A percentile compares a stretch with the other conserved stretches of the same genome.
Conservation (phyloP, 306 rosid species). For the Quillaja saponaria region DNA sequence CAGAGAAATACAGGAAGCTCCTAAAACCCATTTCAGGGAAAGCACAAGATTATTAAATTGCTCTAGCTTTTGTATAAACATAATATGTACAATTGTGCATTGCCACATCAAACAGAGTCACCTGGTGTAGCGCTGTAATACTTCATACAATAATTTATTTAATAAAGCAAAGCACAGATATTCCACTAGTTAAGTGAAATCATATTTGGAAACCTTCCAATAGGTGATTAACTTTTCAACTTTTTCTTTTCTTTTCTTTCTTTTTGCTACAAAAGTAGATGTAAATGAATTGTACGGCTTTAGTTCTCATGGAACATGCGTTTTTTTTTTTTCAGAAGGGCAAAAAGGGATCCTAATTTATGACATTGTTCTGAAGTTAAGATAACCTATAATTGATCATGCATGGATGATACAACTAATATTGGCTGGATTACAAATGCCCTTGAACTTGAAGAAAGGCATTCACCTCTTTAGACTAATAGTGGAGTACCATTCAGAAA, state of each 20-base stretch:
- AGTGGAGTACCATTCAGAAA: slow-evolving; percentile 5
- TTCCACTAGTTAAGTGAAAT: not conserved
- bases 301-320: no score
- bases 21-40: no score
- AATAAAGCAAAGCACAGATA: slow-evolving; percentile 21
- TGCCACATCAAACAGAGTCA: slow-evolving; percentile 26
- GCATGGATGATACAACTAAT: not conserved
- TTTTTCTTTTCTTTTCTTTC: not conserved
- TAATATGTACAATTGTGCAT: slow-evolving; percentile 3
- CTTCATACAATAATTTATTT: not conserved
- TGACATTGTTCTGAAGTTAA: no score
- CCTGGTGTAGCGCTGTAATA: slow-evolving; percentile 7
- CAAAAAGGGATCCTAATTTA: no score
- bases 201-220: no score
- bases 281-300: not conserved
- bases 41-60: no score
- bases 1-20: no score
- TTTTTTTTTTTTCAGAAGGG: no score
- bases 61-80: no score
- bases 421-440: not conserved
- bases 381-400: not conserved
- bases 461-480: not conserved
- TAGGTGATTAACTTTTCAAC: no score
- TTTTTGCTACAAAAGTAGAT: not conserved
- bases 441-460: slow-evolving; percentile 1